Percentiles rank a stretch among this genome's conserved stretches.
Evolutionary conservation across 768 basidiomycete species (phyloP).

Genomic region (Lentinula sp.): DNA sequence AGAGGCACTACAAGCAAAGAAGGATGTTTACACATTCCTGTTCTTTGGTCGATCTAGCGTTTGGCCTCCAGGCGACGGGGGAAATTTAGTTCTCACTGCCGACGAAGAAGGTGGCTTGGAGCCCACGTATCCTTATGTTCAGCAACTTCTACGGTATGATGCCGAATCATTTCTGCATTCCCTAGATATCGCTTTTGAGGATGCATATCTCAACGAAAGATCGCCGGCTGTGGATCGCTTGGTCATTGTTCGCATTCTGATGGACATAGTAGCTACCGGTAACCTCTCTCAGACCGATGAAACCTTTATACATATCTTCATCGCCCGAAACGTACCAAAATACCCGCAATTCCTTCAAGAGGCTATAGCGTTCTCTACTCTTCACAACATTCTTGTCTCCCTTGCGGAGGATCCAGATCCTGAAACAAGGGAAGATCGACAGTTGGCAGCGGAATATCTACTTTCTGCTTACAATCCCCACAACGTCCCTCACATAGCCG

Average conservation of each 20-base stretch:
- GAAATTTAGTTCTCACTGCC: constrained; percentile 67
- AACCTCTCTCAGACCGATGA: constrained; percentile 54
- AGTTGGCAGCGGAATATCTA: constrained; percentile 90
- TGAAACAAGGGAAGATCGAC: constrained; percentile 86
- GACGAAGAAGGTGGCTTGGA: constrained; percentile 71
- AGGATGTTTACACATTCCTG: constrained; percentile 72
- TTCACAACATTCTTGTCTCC: constrained; percentile 72
- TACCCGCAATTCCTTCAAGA: constrained; percentile 84
- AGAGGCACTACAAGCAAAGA: constrained; percentile 65
- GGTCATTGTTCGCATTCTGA: constrained; percentile 74
- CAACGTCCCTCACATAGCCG: constrained; percentile 59
- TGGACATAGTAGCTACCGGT: constrained; percentile 60
- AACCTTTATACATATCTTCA: constrained; percentile 91
- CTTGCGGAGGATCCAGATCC: constrained; percentile 72
- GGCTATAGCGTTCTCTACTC: constrained; percentile 41
- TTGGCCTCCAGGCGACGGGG: constrained; percentile 73
- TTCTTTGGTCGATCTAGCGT: constrained; percentile 75
- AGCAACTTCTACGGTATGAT: constrained; percentile 80
- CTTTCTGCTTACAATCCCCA: constrained; percentile 88
- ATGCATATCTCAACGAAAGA: constrained; percentile 81
- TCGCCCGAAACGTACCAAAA: constrained; percentile 94
- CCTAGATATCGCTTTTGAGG: constrained; percentile 93
- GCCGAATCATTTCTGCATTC: constrained; percentile 92
- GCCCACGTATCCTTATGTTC: constrained; percentile 86
- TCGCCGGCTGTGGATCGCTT: constrained; percentile 64